phyloP scores from a whole-genome alignment of 495 filamentous ascomycete genomes.

The Penicillium longicatenatum region DNA sequence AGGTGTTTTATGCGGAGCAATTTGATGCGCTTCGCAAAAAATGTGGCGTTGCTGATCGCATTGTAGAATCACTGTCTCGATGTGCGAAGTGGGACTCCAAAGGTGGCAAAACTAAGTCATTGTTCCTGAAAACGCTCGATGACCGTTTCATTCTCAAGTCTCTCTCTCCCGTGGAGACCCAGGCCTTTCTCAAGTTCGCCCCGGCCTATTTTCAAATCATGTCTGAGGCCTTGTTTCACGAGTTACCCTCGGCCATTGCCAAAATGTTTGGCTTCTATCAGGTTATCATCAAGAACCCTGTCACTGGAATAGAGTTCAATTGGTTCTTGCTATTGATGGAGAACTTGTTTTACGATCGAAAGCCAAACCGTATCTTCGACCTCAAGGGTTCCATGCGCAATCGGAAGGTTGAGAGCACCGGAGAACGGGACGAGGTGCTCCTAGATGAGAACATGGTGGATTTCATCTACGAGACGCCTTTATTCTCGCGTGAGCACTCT shows the following conservation, averaged over 20 bases:
- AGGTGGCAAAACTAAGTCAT: constrained; percentile 94
- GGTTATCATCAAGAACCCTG: constrained; percentile 91
- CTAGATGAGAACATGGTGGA: constrained; percentile 99
- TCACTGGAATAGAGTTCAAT: constrained; percentile 90
- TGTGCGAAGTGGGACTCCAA: constrained; percentile 99
- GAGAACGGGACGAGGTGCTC: constrained; percentile 92
- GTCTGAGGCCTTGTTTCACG: constrained; percentile 93
- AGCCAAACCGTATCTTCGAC: constrained; percentile 91
- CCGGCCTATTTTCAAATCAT: constrained; percentile 97
- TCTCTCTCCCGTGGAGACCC: constrained; percentile 84
- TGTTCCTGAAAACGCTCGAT: constrained; percentile 97
- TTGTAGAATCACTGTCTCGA: constrained; percentile 90
- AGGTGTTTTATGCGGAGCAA: constrained; percentile 96
- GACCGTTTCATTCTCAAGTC: constrained; percentile 92
- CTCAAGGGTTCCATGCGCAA: constrained; percentile 99
- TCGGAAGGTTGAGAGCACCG: constrained; percentile 90
- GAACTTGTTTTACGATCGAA: constrained; percentile 96
- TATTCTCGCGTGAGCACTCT: constrained; percentile 91
- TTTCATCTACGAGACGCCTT: constrained; percentile 94
- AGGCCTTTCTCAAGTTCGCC: constrained; percentile 91
- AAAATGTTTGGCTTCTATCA: constrained; percentile 99
- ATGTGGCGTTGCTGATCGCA: constrained; percentile 89
- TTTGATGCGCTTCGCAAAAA: constrained; percentile 94
- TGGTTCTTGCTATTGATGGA: constrained; percentile 96
- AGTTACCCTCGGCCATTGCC: constrained; percentile 93